Base-by-base conservation (phyloP, 225 moss, liverwort and hornwort genomes). In the Bryum argenteum region DNA sequence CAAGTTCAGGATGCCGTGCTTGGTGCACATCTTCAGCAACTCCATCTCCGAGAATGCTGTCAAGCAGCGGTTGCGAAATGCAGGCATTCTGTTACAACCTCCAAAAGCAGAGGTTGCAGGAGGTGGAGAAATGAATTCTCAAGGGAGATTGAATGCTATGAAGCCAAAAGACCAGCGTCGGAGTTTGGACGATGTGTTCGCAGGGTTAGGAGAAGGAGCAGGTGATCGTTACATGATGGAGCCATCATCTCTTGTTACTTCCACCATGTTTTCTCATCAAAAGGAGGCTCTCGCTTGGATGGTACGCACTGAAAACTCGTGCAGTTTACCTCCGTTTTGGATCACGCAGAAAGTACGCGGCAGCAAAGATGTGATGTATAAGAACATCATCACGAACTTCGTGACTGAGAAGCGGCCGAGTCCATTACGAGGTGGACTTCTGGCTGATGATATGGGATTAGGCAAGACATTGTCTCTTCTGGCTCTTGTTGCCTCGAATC, bases 361-460 rank as follows among this genome's bases (percentile, higher is more conserved):
- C 9, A 72, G 54, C 22, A 73, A 76, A 50, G 73, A 78, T 52
- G 44, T 70, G n/a, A 73, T 77, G 79, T 80, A 79, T 52, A 82
- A 79, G 71, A 88, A 88, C 24, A 88, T 68, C 8, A 73, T 88
- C 56, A 88, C 88, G 7, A 88, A 88, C 63, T 88, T 82, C 37
- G n/a, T 67, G 14, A 81, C 79, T 0, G 77, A 79, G 37, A 65
- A 77, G 62, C 76, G 82, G 18, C 88, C 88, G 11, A 67, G 74
- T 13, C 72, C 81, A 8, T 71, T 88, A 38, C 78, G 88, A 58
- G 84, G 82, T n/a, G 88, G 88, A 14, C 79, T 88, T 60, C 23
- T 88, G 71, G 88, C 88, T 44, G 88, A 88, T 58, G 88, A 88
- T 65, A 88, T 88, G 88, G 88, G 88, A 41, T 58, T 88, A 44